These are phyloP conservation scores for Isatis lusitanica DNA, from an alignment of 441 rosid species.

Conservation along the genomic window DNA sequence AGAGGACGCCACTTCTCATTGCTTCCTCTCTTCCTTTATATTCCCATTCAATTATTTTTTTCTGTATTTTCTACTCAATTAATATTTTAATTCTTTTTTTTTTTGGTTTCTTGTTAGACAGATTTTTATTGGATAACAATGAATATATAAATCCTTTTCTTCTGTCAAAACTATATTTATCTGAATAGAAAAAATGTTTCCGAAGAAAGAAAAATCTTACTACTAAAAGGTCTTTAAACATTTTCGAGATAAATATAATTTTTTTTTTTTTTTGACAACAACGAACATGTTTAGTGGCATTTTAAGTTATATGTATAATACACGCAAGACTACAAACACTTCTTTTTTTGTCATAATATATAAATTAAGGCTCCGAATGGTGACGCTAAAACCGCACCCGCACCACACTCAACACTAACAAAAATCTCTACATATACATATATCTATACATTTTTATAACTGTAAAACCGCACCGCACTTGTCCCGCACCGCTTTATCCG, in stretches of 20 bases:
- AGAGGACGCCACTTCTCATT: slow-evolving; percentile 37
- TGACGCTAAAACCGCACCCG: too few relatives aligned
- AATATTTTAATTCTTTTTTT: neutral
- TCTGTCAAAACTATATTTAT: neutral
- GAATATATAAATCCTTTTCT: neutral
- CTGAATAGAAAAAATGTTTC: neutral
- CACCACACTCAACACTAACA: too few relatives aligned
- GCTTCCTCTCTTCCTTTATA: slow-evolving; percentile 33
- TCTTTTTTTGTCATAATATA: neutral
- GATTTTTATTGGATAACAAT: slow-evolving; percentile 30
- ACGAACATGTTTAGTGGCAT: neutral
- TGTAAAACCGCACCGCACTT: too few relatives aligned
- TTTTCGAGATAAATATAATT: neutral
- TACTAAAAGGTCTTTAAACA: neutral
- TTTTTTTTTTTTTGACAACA: neutral
- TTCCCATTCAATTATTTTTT: neutral
- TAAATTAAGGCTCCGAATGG: neutral
- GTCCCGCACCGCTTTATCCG: too few relatives aligned
- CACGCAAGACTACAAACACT: neutral
- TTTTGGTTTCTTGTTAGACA: slow-evolving; percentile 6
- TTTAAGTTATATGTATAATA: neutral
- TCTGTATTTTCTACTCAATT: neutral
- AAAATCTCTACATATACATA: too few relatives aligned
- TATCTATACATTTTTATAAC: too few relatives aligned
- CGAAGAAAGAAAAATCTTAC: neutral